Evolutionary conservation across 208 protist species (phyloP).

Genomic region (Crithidia sp.): DNA sequence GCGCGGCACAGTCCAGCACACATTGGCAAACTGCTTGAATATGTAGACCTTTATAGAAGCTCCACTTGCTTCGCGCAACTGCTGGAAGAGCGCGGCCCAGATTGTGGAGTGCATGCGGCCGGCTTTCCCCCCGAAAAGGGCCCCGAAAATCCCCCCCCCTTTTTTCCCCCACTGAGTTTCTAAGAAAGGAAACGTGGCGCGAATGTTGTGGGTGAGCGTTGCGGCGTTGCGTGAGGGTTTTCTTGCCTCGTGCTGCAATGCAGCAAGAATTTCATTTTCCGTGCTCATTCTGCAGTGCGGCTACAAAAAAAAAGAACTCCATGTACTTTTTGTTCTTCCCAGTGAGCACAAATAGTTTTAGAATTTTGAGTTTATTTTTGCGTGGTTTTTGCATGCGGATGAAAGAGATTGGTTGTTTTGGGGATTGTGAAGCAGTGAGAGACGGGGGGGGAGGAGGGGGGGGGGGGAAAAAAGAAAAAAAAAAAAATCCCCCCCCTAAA

Average conservation of each 20-base stretch:
- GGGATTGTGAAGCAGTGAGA: too few relatives aligned
- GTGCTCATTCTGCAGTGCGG: neutral
- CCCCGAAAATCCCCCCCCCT: slow-evolving; percentile 29
- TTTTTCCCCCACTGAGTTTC: slow-evolving; percentile 34
- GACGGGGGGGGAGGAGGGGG: too few relatives aligned
- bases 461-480: too few relatives aligned
- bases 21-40: slow-evolving; percentile 52
- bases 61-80: slow-evolving; percentile 38
- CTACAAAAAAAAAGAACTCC: slow-evolving; percentile 1
- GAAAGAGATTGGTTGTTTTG: too few relatives aligned
- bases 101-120: slow-evolving; percentile 40
- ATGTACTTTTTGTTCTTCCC: too few relatives aligned
- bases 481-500: too few relatives aligned
- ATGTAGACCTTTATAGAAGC: slow-evolving; percentile 40
- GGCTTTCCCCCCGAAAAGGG: slow-evolving; percentile 30
- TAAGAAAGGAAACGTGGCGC: slow-evolving; percentile 14
- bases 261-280: slow-evolving; percentile 16
- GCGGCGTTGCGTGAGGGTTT: slow-evolving; percentile 30
- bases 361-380: too few relatives aligned
- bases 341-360: too few relatives aligned
- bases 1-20: slow-evolving; percentile 40
- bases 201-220: slow-evolving; percentile 28
- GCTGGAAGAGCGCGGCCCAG: slow-evolving; percentile 62
- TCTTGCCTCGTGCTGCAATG: slow-evolving; percentile 10
- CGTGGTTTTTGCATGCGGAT: too few relatives aligned